A percentile compares a stretch with the other conserved stretches of the same genome.
These are phyloP conservation scores for Kluyveromyces sp. DNA, from an alignment of 1,139 yeast species.

Conservation along the genomic window DNA sequence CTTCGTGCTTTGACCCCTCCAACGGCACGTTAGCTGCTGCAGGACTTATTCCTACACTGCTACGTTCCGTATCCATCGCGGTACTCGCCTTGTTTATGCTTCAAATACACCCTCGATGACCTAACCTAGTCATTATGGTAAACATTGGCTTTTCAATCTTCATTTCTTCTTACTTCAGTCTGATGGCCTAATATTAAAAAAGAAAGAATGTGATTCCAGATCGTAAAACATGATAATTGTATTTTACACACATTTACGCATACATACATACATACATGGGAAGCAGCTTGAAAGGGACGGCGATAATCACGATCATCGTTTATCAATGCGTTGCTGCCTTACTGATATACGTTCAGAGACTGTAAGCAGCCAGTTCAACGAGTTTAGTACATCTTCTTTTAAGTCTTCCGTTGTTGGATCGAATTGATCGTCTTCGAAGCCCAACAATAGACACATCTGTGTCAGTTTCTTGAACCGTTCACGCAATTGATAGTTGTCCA, in stretches of 20 bases:
- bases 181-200: neutral
- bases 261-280: neutral
- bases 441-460: conserved; percentile 72
- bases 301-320: conserved; percentile 11
- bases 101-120: neutral
- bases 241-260: neutral
- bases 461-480: conserved; percentile 75
- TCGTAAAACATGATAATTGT: neutral
- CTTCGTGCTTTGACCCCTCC: neutral
- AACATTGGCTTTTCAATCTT: neutral
- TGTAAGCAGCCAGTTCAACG: conserved; percentile 72
- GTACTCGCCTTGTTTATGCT: neutral
- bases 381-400: conserved; percentile 34
- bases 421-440: conserved; percentile 76
- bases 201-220: neutral
- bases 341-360: conserved; percentile 64
- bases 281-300: too few relatives aligned
- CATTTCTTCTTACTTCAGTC: neutral
- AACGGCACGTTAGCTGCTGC: neutral
- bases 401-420: conserved; percentile 33
- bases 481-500: conserved; percentile 60
- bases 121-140: neutral
- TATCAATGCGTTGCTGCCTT: conserved; percentile 44
- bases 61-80: conserved; percentile 3
- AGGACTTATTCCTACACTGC: conserved; percentile 3